Percentiles rank a stretch among this genome's conserved stretches.
Conservation (phyloP, 352 stramenopile genomes). For the Phytophthora pseudosyringae region DNA sequence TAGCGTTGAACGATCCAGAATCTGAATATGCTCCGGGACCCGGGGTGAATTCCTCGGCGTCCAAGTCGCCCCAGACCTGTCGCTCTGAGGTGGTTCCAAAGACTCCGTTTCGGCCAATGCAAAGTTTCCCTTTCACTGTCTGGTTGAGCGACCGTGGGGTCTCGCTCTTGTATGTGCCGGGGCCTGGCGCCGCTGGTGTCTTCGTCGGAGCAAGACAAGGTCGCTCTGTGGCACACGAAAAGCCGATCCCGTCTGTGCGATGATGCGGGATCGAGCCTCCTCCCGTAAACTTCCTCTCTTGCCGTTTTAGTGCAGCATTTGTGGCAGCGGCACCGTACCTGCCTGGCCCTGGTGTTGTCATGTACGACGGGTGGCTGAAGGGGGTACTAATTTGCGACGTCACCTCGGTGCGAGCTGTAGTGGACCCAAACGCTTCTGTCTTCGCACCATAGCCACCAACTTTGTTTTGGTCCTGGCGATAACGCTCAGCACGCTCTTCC, state of each 20-base stretch:
- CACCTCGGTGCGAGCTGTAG: conserved; percentile 58
- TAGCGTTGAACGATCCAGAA: conserved; percentile 41
- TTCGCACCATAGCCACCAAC: conserved; percentile 31
- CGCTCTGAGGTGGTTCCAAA: conserved; percentile 81
- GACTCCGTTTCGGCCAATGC: conserved; percentile 67
- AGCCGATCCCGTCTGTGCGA: conserved; percentile 60
- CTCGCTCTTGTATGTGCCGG: conserved; percentile 66
- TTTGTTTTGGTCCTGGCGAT: conserved; percentile 37
- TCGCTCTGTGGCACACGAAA: conserved; percentile 71
- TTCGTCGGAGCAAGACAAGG: conserved; percentile 60
- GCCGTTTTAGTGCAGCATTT: conserved; percentile 14
- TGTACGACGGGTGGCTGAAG: conserved; percentile 66
- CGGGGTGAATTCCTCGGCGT: conserved; percentile 55
- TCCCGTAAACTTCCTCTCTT: conserved; percentile 18
- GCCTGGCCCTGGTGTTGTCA: conserved; percentile 61
- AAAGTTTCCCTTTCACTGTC: conserved; percentile 50
- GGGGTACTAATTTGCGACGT: conserved; percentile 62
- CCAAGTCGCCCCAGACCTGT: conserved; percentile 69
- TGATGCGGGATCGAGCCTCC: conserved; percentile 29
- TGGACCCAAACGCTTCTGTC: conserved; percentile 78
- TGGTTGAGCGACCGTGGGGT: conserved; percentile 68
- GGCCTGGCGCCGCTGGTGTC: conserved; percentile 45
- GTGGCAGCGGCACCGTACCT: conserved; percentile 40
- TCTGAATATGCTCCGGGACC: conserved; percentile 68
- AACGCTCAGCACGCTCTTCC: conserved; percentile 46